Base-by-base conservation (phyloP, 225 moss, liverwort and hornwort genomes). In the Straminergon stramineum region DNA sequence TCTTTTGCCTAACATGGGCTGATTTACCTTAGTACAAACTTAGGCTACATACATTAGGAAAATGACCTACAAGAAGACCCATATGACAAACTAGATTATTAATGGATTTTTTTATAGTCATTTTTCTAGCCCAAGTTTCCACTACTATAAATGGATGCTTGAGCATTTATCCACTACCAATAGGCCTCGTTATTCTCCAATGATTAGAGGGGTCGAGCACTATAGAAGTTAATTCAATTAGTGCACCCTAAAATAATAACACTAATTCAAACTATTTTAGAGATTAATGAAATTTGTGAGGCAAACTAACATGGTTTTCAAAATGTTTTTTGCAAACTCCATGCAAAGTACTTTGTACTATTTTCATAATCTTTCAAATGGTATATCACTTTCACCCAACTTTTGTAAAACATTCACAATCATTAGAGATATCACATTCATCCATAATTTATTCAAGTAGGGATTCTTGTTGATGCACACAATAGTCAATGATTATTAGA, bases 381-480 rank as follows among this genome's bases (percentile, higher is more conserved):
- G 32, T 32, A 11, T 32, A 32, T 51, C 9, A 10, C 11, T 32
- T 75, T 75, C 20, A 75, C 2, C 13, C 11, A 51, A 51, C 4
- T 31, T 31, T 0, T 0, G 0, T 19, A 51, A 11, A 51, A 75
- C 2, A 1, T 51, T 75, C 6, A 26, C 4, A 24, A 3, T 70
- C 39, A 70, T 70, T 41, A 41, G 5, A 39, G 48, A 48, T 48
- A 48, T 71, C 15, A 48, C 17, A 48, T 48, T 48, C 32, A 75
- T 32, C 2, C 2, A 51, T 51, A 11, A 32, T 7, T 51, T 75
- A 51, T 75, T 75, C 76, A 76, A 32, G 2, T 34, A 32, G 2
- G 3, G 11, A 10, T 75, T 30, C 0, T 3, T 0, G 0, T 74
- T 27, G 17, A 0, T 45, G 2, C 0, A 0, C 4, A 74, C 6